phyloP scores from a whole-genome alignment of 2,329 filamentous ascomycete genomes.

The Cylindrodendrum hubeiense region DNA sequence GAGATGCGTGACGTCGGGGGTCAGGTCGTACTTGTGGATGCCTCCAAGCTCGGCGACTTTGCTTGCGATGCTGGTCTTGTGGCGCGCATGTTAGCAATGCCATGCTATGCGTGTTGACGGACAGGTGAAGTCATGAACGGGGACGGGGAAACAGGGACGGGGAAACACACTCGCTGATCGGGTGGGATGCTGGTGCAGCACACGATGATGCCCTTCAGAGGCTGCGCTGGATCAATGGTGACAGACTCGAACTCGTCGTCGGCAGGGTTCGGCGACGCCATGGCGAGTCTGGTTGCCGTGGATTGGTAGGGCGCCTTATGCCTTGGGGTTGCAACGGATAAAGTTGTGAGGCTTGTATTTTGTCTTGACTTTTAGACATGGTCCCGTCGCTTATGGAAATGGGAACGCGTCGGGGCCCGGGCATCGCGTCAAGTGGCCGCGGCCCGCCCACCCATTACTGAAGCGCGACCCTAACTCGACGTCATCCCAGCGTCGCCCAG shows the following conservation, averaged over 20 bases:
- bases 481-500: slow-evolving; percentile 2
- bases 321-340: slow-evolving; percentile 18
- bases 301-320: slow-evolving; percentile 7
- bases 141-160: not conserved
- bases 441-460: not conserved
- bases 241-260: slow-evolving; percentile 45
- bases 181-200: slow-evolving; percentile 90
- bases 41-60: slow-evolving; percentile 87
- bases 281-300: slow-evolving; percentile 32
- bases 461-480: not conserved
- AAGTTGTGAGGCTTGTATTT: slow-evolving; percentile 28
- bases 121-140: slow-evolving; percentile 1
- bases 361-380: slow-evolving; percentile 34
- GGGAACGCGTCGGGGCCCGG: slow-evolving; percentile 34
- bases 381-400: slow-evolving; percentile 16
- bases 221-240: slow-evolving; percentile 68
- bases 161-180: slow-evolving; percentile 76
- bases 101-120: slow-evolving; percentile 8
- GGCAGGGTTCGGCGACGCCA: slow-evolving; percentile 44
- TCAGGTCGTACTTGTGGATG: slow-evolving; percentile 88
- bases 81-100: not conserved
- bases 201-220: slow-evolving; percentile 79
- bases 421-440: slow-evolving; percentile 42
- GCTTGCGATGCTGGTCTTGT: slow-evolving; percentile 67
- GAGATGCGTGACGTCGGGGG: slow-evolving; percentile 95